phyloP scores from a whole-genome alignment of 768 basidiomycete species.

The Podaxis sp. region DNA sequence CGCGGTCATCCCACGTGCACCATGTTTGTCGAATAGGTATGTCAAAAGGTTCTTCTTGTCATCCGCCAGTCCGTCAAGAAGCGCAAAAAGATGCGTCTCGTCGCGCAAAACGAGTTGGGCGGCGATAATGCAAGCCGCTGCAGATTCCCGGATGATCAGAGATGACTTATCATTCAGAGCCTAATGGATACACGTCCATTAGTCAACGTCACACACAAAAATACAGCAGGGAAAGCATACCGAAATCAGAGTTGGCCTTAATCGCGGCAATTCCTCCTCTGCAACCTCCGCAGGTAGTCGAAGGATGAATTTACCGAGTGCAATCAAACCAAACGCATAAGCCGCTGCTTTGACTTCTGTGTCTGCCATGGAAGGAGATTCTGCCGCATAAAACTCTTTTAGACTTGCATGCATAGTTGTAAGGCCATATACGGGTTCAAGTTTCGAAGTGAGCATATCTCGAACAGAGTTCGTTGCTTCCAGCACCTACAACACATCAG shows the following conservation, averaged over 20 bases:
- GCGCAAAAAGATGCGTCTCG: conserved; percentile 78
- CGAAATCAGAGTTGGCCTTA: conserved; percentile 67
- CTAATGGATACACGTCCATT: conserved; percentile 30
- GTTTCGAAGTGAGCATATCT: conserved; percentile 66
- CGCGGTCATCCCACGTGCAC: conserved; percentile 52
- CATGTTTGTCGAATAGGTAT: conserved; percentile 88
- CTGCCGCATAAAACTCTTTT: conserved; percentile 59
- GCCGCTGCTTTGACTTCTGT: conserved; percentile 60
- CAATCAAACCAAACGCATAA: conserved; percentile 82
- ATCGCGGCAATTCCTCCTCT: conserved; percentile 82
- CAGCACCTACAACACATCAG: conserved; percentile 52
- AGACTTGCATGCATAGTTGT: conserved; percentile 79
- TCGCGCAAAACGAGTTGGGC: conserved; percentile 82
- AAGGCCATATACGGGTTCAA: conserved; percentile 83
- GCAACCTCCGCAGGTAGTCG: conserved; percentile 81
- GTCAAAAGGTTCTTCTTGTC: conserved; percentile 90
- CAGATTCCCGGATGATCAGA: conserved; percentile 81
- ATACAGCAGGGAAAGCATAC: conserved; percentile 39
- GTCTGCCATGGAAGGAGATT: conserved; percentile 41
- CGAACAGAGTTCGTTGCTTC: conserved; percentile 84
- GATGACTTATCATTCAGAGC: conserved; percentile 71
- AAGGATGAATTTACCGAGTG: conserved; percentile 79
- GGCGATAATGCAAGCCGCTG: conserved; percentile 79
- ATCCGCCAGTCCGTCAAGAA: conserved; percentile 81
- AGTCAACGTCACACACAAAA: conserved; percentile 4